These are phyloP conservation scores for Coemansia umbellata DNA, from an alignment of 192 early-diverging fungal genomes.

Conservation along the genomic window DNA sequence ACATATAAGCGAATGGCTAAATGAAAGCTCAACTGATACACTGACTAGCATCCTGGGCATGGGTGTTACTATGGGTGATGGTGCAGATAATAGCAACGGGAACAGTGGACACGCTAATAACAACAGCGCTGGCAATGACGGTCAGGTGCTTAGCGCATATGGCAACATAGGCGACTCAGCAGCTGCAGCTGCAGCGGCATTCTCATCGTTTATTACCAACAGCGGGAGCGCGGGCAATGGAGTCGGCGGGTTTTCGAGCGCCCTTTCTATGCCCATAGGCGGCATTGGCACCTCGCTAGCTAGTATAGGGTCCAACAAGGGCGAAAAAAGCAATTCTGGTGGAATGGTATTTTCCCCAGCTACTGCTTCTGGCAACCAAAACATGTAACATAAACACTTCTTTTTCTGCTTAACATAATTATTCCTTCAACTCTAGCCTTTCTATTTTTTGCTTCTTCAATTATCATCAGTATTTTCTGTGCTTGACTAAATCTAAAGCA, in stretches of 20 bases:
- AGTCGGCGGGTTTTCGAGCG: neutral
- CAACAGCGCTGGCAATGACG: too few relatives aligned
- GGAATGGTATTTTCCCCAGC: conserved; percentile 10
- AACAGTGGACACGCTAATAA: too few relatives aligned
- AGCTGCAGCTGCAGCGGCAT: neutral
- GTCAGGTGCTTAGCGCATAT: too few relatives aligned
- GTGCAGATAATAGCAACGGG: too few relatives aligned
- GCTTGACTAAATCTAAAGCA: too few relatives aligned
- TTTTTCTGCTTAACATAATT: too few relatives aligned
- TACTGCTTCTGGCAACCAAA: conserved; percentile 16
- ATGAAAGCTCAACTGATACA: conserved; percentile 9
- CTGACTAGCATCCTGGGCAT: conserved; percentile 12
- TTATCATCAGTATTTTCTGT: too few relatives aligned
- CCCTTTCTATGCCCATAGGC: conserved; percentile 5
- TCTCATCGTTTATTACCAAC: neutral
- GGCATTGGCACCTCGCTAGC: neutral
- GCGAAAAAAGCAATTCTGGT: neutral
- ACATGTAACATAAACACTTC: conserved; percentile 36
- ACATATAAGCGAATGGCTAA: conserved; percentile 21
- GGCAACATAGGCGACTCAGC: neutral
- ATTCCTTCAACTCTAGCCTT: too few relatives aligned
- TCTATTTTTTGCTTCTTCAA: too few relatives aligned
- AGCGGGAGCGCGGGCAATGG: neutral
- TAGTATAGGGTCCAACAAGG: neutral
- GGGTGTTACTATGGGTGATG: neutral